Evolutionary conservation across 768 basidiomycete genomes (phyloP), one percentile per base, ranked within the genome.

Genomic region (Pulveroboletus frians): DNA sequence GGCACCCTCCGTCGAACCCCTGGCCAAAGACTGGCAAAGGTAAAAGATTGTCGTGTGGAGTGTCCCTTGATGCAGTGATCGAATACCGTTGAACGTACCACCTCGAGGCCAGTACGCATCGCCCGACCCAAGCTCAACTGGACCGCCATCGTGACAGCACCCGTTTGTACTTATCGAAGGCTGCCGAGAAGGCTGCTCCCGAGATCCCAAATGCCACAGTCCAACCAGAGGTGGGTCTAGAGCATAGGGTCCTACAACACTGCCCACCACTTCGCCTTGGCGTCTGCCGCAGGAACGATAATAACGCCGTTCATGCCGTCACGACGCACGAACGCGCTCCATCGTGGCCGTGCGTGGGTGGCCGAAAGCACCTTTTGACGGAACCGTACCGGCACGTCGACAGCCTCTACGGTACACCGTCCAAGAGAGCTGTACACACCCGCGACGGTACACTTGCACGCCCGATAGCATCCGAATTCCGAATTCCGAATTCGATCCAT

Each of bases 21-120:
- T n/a, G n/a, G n/a, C n/a, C 32, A 15, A 35, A n/a, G 15, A 3
- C 55, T 51, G 18, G 46, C 45, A 44, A 47, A 45, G 46, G 55
- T 23, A 56, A 56, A 26, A 57, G 56, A 56, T 56, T 56, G 38
- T 30, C 55, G 27, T 58, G 36, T 15, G 31, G 43, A 32, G 42
- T n/a, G 14, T 9, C 26, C 46, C 36, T 43, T 47, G 55, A 56
- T 56, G 49, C 32, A 11, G 17, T 47, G 45, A 51, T 52, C 40
- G 1, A 43, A 18, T 34, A 37, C 31, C n/a, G 20, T 10, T 52
- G 34, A 10, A 20, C 41, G 42, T 21, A 38, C 27, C 2, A 17
- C 37, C 27, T 37, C 14, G 31, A 39, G 6, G 5, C 29, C 47
- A 39, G 18, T 20, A 1, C 18, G 3, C 32, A 21, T 51, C 20